Evolutionary conservation across 495 filamentous ascomycete genomes (phyloP).

Genomic region (Melanomma pulvis-pyrius): DNA sequence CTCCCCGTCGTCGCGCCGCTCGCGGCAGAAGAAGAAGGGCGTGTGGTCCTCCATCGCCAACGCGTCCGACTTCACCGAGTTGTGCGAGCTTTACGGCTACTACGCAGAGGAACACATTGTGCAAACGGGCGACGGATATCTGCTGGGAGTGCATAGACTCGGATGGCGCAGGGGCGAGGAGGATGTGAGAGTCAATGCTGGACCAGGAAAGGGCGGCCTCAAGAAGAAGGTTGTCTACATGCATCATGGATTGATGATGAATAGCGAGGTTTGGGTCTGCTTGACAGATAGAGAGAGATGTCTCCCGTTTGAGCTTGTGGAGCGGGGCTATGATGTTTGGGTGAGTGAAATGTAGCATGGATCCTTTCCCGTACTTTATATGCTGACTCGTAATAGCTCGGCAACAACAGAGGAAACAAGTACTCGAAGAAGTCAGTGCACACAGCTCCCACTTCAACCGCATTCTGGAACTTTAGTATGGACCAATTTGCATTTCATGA

Average conservation of each 20-base stretch:
- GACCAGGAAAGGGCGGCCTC: conserved; percentile 58
- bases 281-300: conserved; percentile 82
- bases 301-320: conserved; percentile 86
- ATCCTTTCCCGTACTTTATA: not conserved
- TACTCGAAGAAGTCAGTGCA: conserved; percentile 92
- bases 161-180: conserved; percentile 83
- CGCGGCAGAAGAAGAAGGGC: conserved; percentile 59
- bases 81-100: conserved; percentile 87
- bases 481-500: conserved; percentile 98
- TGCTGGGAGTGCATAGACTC: conserved; percentile 86
- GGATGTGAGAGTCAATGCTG: conserved; percentile 69
- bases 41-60: conserved; percentile 56
- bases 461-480: conserved; percentile 97
- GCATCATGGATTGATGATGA: conserved; percentile 97
- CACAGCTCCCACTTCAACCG: conserved; percentile 68
- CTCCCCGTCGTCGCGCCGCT: conserved; percentile 65
- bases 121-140: conserved; percentile 90
- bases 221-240: conserved; percentile 89
- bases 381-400: conserved; percentile 57
- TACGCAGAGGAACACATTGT: conserved; percentile 94
- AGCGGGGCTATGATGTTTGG: conserved; percentile 96
- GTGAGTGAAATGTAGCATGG: conserved; percentile 55
- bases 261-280: conserved; percentile 98
- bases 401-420: conserved; percentile 97
- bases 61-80: conserved; percentile 87